Evolutionary conservation across 2,329 filamentous ascomycete species (phyloP).

Genomic region (Dactylellina parvicollis): DNA sequence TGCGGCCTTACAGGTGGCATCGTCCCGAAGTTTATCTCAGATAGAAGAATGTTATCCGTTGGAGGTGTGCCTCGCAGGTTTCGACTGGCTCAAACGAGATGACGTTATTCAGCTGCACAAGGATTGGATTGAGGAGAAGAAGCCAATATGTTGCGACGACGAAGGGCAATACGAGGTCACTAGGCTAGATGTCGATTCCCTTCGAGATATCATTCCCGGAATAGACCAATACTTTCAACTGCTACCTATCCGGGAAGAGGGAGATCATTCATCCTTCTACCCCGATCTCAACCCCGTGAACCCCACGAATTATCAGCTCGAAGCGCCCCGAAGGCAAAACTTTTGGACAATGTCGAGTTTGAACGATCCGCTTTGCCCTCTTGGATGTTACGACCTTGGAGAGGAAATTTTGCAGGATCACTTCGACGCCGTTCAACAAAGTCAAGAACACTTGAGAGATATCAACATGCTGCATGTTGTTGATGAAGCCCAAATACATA

Average conservation of each 20-base stretch:
- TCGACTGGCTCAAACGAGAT: constrained; percentile 60
- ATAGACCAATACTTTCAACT: constrained; percentile 39
- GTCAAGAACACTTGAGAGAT: constrained; percentile 62
- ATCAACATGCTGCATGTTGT: constrained; percentile 59
- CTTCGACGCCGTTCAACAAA: constrained; percentile 64
- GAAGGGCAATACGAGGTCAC: constrained; percentile 36
- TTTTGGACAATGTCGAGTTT: constrained; percentile 47
- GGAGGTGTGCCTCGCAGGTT: constrained; percentile 58
- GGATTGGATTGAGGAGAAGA: constrained; percentile 58
- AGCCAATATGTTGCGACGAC: constrained; percentile 54
- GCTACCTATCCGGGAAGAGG: constrained; percentile 31
- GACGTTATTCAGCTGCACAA: constrained; percentile 60
- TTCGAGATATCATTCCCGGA: constrained; percentile 31
- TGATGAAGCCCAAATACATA: constrained; percentile 59
- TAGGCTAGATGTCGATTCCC: constrained; percentile 31
- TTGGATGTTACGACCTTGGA: constrained; percentile 65
- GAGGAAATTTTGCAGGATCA: constrained; percentile 62
- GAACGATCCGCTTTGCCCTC: constrained; percentile 52
- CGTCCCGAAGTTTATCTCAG: constrained; percentile 35
- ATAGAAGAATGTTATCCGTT: constrained; percentile 59
- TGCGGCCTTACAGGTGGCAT: constrained; percentile 57
- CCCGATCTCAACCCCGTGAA: constrained; percentile 40
- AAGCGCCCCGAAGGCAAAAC: constrained; percentile 38
- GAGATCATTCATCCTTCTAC: constrained; percentile 41
- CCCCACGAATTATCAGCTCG: constrained; percentile 43